phyloP scores from a whole-genome alignment of 257 asterid species.

The Solanum medicagineum region DNA sequence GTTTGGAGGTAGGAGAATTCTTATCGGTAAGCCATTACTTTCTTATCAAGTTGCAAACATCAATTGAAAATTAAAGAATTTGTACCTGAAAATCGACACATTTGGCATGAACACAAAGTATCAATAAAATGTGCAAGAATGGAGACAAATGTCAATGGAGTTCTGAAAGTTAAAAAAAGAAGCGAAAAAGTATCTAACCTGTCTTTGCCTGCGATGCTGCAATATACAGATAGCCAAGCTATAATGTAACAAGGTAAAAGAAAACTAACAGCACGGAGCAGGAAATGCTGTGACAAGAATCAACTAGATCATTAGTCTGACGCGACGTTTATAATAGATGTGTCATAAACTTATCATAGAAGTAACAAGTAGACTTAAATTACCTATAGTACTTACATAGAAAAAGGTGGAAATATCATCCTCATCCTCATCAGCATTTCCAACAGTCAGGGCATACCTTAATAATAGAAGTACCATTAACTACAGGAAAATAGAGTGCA shows the following conservation, averaged over 20 bases:
- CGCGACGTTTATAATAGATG: background rate
- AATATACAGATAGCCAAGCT: slow-evolving; percentile 38
- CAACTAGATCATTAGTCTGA: background rate
- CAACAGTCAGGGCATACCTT: slow-evolving; percentile 34
- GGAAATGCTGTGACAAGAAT: slow-evolving; percentile 21
- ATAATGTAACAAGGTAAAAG: slow-evolving; percentile 37
- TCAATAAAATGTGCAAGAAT: background rate
- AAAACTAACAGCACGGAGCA: slow-evolving; percentile 37
- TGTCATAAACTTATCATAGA: background rate
- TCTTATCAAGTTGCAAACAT: background rate
- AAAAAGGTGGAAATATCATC: slow-evolving; percentile 34
- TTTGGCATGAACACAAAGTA: background rate
- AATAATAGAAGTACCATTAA: slow-evolving; percentile 38
- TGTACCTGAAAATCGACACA: background rate
- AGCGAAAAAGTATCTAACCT: slow-evolving; percentile 15
- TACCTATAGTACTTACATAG: slow-evolving; percentile 14
- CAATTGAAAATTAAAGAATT: background rate
- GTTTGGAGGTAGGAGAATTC: background rate
- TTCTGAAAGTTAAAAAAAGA: background rate
- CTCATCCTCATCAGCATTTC: slow-evolving; percentile 30
- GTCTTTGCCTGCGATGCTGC: slow-evolving; percentile 42
- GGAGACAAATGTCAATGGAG: background rate
- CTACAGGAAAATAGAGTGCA: slow-evolving; percentile 8
- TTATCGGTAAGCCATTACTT: background rate
- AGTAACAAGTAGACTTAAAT: background rate